Evolutionary conservation across 371 early-diverging fungal genomes (phyloP).

Genomic region (Apophysomyces elegans): DNA sequence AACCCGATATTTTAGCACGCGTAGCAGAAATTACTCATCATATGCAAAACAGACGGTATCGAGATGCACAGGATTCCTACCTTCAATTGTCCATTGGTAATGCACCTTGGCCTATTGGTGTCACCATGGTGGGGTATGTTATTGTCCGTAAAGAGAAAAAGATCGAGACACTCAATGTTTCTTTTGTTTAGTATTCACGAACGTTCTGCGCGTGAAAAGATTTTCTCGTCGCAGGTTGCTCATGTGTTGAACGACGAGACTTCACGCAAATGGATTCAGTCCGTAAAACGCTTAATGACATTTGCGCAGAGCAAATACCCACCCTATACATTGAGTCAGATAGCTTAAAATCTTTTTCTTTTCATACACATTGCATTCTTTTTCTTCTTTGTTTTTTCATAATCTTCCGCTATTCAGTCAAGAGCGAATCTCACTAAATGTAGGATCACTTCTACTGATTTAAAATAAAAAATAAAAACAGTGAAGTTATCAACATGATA

Average conservation of each 20-base stretch:
- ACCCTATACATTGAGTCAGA: conserved; percentile 74
- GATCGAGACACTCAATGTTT: not conserved
- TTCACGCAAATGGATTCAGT: conserved; percentile 97
- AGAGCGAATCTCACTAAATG: too few relatives aligned
- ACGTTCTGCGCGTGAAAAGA: conserved; percentile 96
- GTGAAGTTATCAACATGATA: too few relatives aligned
- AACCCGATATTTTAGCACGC: conserved; percentile 84
- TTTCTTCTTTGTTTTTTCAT: too few relatives aligned
- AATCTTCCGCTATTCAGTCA: too few relatives aligned
- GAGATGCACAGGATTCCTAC: conserved; percentile 94
- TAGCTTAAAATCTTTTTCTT: conserved; percentile 44
- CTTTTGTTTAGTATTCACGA: conserved; percentile 85
- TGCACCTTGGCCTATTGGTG: conserved; percentile 99
- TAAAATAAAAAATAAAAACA: too few relatives aligned
- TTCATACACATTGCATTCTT: conserved; percentile 1
- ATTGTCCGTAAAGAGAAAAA: too few relatives aligned
- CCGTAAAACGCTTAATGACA: conserved; percentile 95
- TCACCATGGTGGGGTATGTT: conserved; percentile 79
- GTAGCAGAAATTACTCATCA: conserved; percentile 87
- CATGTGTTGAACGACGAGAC: conserved; percentile 98
- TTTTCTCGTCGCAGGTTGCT: conserved; percentile 92
- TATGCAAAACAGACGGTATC: conserved; percentile 87
- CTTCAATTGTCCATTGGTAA: conserved; percentile 95
- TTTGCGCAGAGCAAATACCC: conserved; percentile 94
- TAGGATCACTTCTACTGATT: too few relatives aligned